These are phyloP conservation scores for Fusarium gaditjirri DNA, from an alignment of 2,329 filamentous ascomycete genomes.

Conservation along the genomic window DNA sequence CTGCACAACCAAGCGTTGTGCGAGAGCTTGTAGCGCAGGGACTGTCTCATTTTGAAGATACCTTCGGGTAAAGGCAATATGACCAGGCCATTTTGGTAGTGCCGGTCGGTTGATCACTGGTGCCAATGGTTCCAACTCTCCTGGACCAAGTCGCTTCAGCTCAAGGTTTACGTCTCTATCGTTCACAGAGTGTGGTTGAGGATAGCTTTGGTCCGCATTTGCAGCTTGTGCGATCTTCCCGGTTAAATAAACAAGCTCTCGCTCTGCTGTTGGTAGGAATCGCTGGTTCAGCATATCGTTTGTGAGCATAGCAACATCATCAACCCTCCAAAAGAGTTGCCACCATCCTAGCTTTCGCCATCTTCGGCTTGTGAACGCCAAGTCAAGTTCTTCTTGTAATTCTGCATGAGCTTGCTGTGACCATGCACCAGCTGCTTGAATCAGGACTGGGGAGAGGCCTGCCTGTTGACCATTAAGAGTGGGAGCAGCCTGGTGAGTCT, in stretches of 20 bases:
- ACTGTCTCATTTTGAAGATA: constrained; percentile 74
- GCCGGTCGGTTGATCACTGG: constrained; percentile 30
- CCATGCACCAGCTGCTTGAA: constrained; percentile 73
- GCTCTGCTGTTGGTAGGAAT: constrained; percentile 83
- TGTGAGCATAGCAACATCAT: constrained; percentile 87
- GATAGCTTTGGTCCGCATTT: constrained; percentile 46
- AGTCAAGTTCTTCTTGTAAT: constrained; percentile 80
- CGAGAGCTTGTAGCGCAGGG: constrained; percentile 76
- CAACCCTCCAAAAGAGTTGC: constrained; percentile 94
- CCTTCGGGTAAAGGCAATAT: constrained; percentile 77
- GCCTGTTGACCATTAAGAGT: constrained; percentile 28
- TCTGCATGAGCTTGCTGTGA: constrained; percentile 84
- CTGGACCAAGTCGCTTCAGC: constrained; percentile 38
- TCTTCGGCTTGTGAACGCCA: constrained; percentile 77
- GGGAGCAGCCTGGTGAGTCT: constrained; percentile 45
- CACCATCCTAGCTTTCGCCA: constrained; percentile 92
- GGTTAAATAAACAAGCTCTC: constrained; percentile 82
- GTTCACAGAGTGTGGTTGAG: constrained; percentile 49
- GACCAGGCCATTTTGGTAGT: constrained; percentile 72
- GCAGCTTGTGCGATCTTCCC: constrained; percentile 73
- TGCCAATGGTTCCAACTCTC: constrained; percentile 43
- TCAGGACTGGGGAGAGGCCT: constrained; percentile 60
- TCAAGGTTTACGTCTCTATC: constrained; percentile 1
- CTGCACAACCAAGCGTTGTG: constrained; percentile 79
- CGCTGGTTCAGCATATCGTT: constrained; percentile 79